Conservation (phyloP, 108 stramenopile species). For the Discostella pseudostelligera region DNA sequence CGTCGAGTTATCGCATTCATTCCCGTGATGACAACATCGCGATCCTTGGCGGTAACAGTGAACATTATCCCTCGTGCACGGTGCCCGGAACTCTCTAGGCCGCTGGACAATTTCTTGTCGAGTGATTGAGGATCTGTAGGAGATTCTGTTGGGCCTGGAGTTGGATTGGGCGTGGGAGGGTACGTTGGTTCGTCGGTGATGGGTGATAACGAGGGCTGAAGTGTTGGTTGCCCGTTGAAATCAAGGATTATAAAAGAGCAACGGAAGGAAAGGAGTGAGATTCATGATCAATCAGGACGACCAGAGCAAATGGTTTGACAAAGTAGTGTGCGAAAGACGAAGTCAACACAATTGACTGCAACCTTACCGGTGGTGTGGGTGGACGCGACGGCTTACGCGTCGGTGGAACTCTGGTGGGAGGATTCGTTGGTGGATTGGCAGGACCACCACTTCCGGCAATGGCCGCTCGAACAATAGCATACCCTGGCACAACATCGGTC, state of each 20-base stretch:
- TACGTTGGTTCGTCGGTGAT: too few relatives aligned
- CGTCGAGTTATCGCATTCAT: slow-evolving; percentile 10
- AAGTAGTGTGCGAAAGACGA: too few relatives aligned
- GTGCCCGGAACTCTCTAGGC: too few relatives aligned
- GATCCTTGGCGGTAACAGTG: slow-evolving; percentile 10
- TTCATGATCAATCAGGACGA: too few relatives aligned
- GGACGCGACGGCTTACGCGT: neutral
- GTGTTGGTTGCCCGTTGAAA: too few relatives aligned
- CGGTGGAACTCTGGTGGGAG: neutral
- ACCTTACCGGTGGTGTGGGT: neutral
- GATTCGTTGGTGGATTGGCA: neutral
- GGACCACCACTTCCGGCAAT: neutral
- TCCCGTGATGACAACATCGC: slow-evolving; percentile 10
- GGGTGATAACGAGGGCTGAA: too few relatives aligned
- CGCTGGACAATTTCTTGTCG: too few relatives aligned
- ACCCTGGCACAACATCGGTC: slow-evolving; percentile 5
- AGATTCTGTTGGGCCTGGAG: neutral
- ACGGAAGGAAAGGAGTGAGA: too few relatives aligned
- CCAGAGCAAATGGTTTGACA: too few relatives aligned
- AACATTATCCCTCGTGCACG: slow-evolving; percentile 5
- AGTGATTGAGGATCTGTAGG: neutral
- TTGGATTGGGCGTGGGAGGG: neutral
- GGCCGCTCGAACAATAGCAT: neutral
- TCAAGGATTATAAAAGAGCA: too few relatives aligned
- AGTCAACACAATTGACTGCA: too few relatives aligned